Conservation (phyloP, 306 rosid species). For the Corylus avellana region DNA sequence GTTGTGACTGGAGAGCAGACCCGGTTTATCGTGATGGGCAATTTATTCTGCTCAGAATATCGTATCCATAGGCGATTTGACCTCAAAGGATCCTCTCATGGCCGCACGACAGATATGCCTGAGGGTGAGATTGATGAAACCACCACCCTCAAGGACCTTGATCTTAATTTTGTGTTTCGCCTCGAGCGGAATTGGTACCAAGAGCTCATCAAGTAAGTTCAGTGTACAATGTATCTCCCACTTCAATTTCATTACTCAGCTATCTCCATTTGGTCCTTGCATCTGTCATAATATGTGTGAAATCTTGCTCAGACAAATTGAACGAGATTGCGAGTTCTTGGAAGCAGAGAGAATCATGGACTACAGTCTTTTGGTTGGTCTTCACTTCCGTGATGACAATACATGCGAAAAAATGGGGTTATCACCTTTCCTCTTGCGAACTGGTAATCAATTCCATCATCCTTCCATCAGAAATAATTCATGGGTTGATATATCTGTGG, state of each 20-base stretch:
- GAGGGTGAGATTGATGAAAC: slow-evolving; percentile 93
- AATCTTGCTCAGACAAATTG: slow-evolving; percentile 69
- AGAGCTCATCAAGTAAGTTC: slow-evolving; percentile 70
- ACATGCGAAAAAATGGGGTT: slow-evolving; percentile 76
- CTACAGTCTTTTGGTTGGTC: slow-evolving; percentile 93
- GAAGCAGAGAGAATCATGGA: slow-evolving; percentile 96
- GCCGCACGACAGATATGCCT: slow-evolving; percentile 79
- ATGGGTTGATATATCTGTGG: not conserved
- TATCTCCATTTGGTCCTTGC: not conserved
- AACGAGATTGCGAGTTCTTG: slow-evolving; percentile 86
- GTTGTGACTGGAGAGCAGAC: slow-evolving; percentile 56
- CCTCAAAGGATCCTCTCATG: slow-evolving; percentile 94
- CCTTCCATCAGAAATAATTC: not conserved
- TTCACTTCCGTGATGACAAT: slow-evolving; percentile 85
- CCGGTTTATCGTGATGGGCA: slow-evolving; percentile 99
- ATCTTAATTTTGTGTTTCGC: slow-evolving; percentile 90
- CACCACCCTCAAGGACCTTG: slow-evolving; percentile 93
- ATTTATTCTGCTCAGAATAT: slow-evolving; percentile 94
- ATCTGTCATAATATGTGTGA: slow-evolving; percentile 29
- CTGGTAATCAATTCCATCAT: slow-evolving; percentile 51
- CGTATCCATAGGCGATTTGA: slow-evolving; percentile 92
- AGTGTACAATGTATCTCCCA: not conserved
- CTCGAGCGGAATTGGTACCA: slow-evolving; percentile 64
- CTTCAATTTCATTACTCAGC: not conserved
- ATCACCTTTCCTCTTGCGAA: slow-evolving; percentile 81